Percentiles rank a stretch among this genome's conserved stretches.
Evolutionary conservation across 148 eudicot genomes (phyloP).

Genomic region (Bassia scoparia): DNA sequence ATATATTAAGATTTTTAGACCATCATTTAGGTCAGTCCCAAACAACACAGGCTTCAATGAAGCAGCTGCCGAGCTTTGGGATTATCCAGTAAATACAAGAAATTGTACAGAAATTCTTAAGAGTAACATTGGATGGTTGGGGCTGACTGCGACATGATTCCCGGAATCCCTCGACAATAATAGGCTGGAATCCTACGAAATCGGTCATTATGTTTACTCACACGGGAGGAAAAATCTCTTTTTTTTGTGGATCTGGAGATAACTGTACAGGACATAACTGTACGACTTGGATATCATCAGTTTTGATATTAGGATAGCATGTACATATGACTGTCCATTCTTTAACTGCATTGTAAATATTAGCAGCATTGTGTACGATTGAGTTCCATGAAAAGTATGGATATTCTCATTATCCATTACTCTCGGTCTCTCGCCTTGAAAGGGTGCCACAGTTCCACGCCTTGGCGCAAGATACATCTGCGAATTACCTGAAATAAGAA

Average conservation of each 20-base stretch:
- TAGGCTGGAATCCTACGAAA: neutral
- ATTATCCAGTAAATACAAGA: constrained; percentile 34
- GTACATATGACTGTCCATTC: constrained; percentile 33
- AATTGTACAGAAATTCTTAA: constrained; percentile 29
- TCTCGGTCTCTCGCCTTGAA: too few relatives aligned
- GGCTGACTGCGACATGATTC: constrained; percentile 26
- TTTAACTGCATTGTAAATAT: constrained; percentile 26
- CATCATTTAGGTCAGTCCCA: constrained; percentile 32
- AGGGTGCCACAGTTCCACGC: too few relatives aligned
- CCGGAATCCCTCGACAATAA: neutral
- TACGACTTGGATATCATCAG: constrained; percentile 1
- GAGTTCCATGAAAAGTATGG: neutral
- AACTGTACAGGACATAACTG: neutral
- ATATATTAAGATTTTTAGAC: constrained; percentile 34
- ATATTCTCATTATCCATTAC: too few relatives aligned
- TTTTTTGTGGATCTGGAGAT: constrained; percentile 12
- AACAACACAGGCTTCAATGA: constrained; percentile 17
- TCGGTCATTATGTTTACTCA: neutral
- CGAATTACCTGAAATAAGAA: neutral
- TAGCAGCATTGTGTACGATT: neutral
- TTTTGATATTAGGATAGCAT: constrained; percentile 3
- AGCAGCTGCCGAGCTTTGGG: constrained; percentile 23
- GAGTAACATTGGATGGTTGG: constrained; percentile 3
- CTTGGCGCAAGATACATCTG: neutral
- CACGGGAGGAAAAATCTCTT: neutral